Evolutionary conservation across 208 protist genomes (phyloP).

Genomic region (Zelonia costaricensis): DNA sequence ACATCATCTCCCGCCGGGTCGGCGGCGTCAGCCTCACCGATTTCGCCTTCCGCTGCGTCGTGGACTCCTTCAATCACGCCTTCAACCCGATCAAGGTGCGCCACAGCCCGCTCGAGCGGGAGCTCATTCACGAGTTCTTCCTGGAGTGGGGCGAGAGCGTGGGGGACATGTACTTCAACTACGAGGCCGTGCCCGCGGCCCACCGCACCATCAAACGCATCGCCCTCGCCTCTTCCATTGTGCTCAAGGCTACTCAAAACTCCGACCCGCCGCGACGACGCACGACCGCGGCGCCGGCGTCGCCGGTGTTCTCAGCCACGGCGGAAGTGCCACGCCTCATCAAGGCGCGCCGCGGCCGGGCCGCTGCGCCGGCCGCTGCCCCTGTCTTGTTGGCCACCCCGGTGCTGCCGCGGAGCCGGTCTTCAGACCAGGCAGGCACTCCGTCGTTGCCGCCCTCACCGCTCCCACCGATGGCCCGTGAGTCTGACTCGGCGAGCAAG

Average conservation of each 20-base stretch:
- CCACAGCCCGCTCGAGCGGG: constrained; percentile 67
- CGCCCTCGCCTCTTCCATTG: constrained; percentile 60
- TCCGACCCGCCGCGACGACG: constrained; percentile 4
- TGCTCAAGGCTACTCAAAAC: constrained; percentile 32
- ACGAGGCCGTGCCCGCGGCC: constrained; percentile 35
- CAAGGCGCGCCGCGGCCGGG: not conserved
- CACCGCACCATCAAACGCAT: constrained; percentile 69
- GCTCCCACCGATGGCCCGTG: too few relatives aligned
- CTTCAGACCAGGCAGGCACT: too few relatives aligned
- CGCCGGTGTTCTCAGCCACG: constrained; percentile 19
- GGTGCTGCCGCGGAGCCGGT: too few relatives aligned
- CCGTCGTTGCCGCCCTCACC: too few relatives aligned
- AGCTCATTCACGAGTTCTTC: constrained; percentile 75
- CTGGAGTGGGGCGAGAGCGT: constrained; percentile 64
- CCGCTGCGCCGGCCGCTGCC: not conserved
- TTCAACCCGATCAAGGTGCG: constrained; percentile 77
- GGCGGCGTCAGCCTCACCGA: constrained; percentile 38
- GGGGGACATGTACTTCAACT: constrained; percentile 78
- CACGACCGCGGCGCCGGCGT: not conserved
- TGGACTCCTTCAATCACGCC: constrained; percentile 72
- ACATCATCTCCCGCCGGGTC: constrained; percentile 53
- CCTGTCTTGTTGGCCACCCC: too few relatives aligned
- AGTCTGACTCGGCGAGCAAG: constrained; percentile 14
- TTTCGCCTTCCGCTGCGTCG: constrained; percentile 63
- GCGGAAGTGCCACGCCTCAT: constrained; percentile 13